phyloP scores from a whole-genome alignment of 1,139 yeast species.

The Taphrina populina region DNA sequence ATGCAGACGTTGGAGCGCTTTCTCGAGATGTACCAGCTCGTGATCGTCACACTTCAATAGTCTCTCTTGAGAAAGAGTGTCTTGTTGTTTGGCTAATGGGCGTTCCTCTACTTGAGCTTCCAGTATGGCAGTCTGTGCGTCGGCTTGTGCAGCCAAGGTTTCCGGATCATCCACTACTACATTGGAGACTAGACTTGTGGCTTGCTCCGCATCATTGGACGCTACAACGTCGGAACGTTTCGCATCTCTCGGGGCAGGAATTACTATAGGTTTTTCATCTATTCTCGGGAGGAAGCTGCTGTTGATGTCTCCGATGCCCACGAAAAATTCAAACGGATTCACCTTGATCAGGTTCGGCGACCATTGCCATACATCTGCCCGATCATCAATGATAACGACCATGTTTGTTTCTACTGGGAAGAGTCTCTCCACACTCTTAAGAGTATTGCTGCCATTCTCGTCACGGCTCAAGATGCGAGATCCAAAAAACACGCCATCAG shows the following conservation, averaged over 20 bases:
- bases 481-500: constrained; percentile 79
- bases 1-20: constrained; percentile 65
- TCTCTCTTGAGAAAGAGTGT: constrained; percentile 52
- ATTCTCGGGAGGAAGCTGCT: constrained; percentile 82
- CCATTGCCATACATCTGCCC: constrained; percentile 99
- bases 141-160: constrained; percentile 46
- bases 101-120: constrained; percentile 71
- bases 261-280: constrained; percentile 40
- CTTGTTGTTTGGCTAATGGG: constrained; percentile 80
- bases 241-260: background rate
- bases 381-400: constrained; percentile 95
- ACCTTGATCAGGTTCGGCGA: constrained; percentile 86
- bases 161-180: constrained; percentile 40
- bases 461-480: constrained; percentile 90
- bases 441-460: constrained; percentile 90
- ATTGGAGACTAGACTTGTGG: constrained; percentile 39
- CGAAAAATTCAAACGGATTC: constrained; percentile 91
- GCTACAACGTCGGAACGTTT: constrained; percentile 11
- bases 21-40: constrained; percentile 66
- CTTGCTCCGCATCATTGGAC: constrained; percentile 12
- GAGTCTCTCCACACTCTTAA: constrained; percentile 78
- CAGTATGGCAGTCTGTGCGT: constrained; percentile 57
- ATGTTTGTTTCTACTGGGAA: constrained; percentile 95
- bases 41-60: constrained; percentile 75
- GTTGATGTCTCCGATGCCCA: constrained; percentile 96